Base-by-base conservation (phyloP, 2,329 filamentous ascomycete genomes). In the Paraconiothyrium brasiliense region DNA sequence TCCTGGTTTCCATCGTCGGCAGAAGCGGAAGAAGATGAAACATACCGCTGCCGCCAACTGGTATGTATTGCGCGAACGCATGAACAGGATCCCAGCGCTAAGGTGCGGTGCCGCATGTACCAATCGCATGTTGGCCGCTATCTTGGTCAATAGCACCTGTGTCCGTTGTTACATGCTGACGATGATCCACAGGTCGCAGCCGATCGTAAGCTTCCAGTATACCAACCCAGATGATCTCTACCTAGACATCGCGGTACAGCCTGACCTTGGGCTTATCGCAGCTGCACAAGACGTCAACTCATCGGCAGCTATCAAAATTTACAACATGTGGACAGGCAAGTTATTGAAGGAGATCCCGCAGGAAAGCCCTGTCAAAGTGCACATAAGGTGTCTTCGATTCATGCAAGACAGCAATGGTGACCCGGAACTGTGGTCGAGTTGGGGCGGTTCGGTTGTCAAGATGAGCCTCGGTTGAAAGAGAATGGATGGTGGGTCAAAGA, bases 291-390 rank as follows among this genome's bases (percentile, higher is more conserved):
- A 76, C 35, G 14, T 60, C 7, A 65, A 60, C 1, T 54, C 59
- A 3, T 27, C 32, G 2, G 57, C 59, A 4, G 68, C 65, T 16
- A 64, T 79, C 13, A 59, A 64, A 5, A 60, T 80, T 0, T 75
- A 71, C 47, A 78, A 74, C 49, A 48, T 80, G 47, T 74, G 71
- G 64, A 76, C 72, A 0, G 78, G 78, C 4, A 66, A 67, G 30
- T 52, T 63, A 20, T 63, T 75, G 1, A 67, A 65, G n/a, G 70
- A 74, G 50, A 67, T 75, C n/a, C 51, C 50, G n/a, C 20, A 39
- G 37, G 35, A 55, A 9, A 39, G 50, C 4, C 20, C 50, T 32
- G 8, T 16, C 39, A n/a, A 55, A 43, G 37, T 9, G n/a, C 60
- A 60, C 55, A 67, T 71, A 20, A 66, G 69, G 27, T 68, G 69